Evolutionary conservation across 495 filamentous ascomycete species (phyloP).

Genomic region (Talaromyces liani): DNA sequence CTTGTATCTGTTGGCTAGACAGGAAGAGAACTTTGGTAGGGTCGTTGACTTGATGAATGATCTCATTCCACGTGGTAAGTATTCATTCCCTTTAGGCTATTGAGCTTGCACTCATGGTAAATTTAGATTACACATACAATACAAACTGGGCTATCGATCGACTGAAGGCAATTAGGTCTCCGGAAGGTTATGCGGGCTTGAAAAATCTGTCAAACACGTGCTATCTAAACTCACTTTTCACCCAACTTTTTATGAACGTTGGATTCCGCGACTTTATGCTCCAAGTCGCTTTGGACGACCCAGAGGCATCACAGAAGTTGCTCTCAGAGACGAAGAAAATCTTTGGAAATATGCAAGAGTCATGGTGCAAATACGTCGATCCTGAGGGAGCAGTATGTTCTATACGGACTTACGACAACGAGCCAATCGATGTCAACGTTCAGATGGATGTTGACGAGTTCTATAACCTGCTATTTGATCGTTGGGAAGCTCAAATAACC

Average conservation of each 20-base stretch:
- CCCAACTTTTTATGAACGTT: constrained; percentile 95
- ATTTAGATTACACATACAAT: constrained; percentile 46
- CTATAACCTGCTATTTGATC: constrained; percentile 86
- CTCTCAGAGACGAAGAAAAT: constrained; percentile 71
- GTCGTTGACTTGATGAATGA: constrained; percentile 47
- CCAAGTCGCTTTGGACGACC: constrained; percentile 48
- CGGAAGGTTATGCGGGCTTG: constrained; percentile 74
- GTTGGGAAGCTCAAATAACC: constrained; percentile 78
- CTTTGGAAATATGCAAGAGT: constrained; percentile 82
- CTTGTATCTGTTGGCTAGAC: constrained; percentile 50
- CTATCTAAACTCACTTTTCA: constrained; percentile 93
- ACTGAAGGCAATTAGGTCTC: constrained; percentile 59
- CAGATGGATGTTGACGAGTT: constrained; percentile 99
- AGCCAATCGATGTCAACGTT: constrained; percentile 73
- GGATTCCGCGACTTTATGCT: constrained; percentile 83
- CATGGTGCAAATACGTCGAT: constrained; percentile 62
- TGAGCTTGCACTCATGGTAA: constrained; percentile 4
- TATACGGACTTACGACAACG: constrained; percentile 77
- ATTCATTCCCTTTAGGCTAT: constrained; percentile 10
- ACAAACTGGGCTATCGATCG: constrained; percentile 55
- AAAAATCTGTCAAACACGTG: constrained; percentile 92
- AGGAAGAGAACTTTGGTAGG: constrained; percentile 40
- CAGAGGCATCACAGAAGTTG: constrained; percentile 51
- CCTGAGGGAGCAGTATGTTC: constrained; percentile 63
- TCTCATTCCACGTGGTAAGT: constrained; percentile 42